These are phyloP conservation scores for Metschnikowia henanensis DNA, from an alignment of 805 yeast genomes.

Conservation along the genomic window DNA sequence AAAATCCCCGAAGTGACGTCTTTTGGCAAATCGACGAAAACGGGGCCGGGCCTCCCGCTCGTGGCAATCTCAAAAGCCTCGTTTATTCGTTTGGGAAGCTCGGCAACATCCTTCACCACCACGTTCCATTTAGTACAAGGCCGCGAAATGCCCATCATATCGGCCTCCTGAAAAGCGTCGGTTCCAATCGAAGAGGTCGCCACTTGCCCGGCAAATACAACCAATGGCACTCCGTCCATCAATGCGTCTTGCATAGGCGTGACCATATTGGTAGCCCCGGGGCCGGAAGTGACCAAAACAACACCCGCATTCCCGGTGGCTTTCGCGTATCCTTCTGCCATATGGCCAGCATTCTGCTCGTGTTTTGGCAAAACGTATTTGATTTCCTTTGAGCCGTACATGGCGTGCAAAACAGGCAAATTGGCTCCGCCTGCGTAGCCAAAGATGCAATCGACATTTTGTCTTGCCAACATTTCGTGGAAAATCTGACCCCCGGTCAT, in stretches of 20 bases:
- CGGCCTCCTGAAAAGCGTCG: constrained; percentile 99
- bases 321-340: constrained; percentile 99
- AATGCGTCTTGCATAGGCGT: constrained; percentile 99
- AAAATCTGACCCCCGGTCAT: constrained; percentile 98
- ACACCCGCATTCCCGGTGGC: constrained; percentile 98
- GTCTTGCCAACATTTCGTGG: constrained; percentile 98
- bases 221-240: constrained; percentile 95
- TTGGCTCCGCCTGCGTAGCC: constrained; percentile 99
- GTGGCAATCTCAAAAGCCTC: constrained; percentile 98
- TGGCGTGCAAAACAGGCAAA: constrained; percentile 96
- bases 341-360: constrained; percentile 99
- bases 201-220: constrained; percentile 97
- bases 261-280: constrained; percentile 97
- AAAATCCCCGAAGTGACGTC: constrained; percentile 94
- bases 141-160: constrained; percentile 93
- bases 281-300: constrained; percentile 97
- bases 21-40: constrained; percentile 94
- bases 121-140: constrained; percentile 99
- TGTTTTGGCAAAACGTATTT: constrained; percentile 91
- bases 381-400: constrained; percentile 85
- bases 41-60: constrained; percentile 98
- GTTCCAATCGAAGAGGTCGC: constrained; percentile 96
- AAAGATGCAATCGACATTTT: constrained; percentile 91
- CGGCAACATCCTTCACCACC: constrained; percentile 94
- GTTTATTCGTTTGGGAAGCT: constrained; percentile 91